A percentile compares a stretch with the other conserved stretches of the same genome.
Conservation (phyloP, 352 stramenopile species). For the Pelagophyceae sp. region DNA sequence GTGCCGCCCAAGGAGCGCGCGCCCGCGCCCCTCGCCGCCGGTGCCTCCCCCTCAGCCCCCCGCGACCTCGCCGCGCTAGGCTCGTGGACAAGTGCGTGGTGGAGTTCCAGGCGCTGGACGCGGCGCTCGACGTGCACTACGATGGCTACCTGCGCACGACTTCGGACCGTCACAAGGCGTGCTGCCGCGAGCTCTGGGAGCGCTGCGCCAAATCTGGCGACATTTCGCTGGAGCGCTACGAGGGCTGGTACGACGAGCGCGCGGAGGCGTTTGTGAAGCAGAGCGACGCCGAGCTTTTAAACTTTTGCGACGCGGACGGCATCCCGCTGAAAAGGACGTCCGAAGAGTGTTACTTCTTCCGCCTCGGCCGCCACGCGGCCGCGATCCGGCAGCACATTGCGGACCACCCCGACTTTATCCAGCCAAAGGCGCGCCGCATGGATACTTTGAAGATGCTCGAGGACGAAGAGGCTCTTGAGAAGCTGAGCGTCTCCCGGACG, state of each 20-base stretch:
- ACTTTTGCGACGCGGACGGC: constrained; percentile 88
- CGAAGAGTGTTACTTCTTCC: constrained; percentile 98
- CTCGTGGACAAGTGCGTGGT: constrained; percentile 44
- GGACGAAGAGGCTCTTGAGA: constrained; percentile 74
- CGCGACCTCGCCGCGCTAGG: no score
- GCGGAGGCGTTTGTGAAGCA: constrained; percentile 98
- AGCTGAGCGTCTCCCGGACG: constrained; percentile 91
- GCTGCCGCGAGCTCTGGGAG: constrained; percentile 86
- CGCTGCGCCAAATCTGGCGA: constrained; percentile 69
- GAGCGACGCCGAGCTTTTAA: constrained; percentile 79
- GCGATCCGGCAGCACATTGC: constrained; percentile 87
- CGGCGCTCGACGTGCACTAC: constrained; percentile 62
- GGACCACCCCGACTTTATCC: constrained; percentile 86
- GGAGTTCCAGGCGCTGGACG: constrained; percentile 67
- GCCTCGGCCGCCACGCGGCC: constrained; percentile 94
- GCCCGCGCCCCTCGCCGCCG: background rate
- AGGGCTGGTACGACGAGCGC: constrained; percentile 97
- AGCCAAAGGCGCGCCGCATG: constrained; percentile 84
- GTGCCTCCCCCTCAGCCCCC: background rate
- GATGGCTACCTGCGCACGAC: constrained; percentile 92
- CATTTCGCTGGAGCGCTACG: constrained; percentile 93
- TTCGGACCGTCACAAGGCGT: constrained; percentile 81
- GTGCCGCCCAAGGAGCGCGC: constrained; percentile 80
- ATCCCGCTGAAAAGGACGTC: constrained; percentile 89
- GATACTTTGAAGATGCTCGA: constrained; percentile 83